Evolutionary conservation across 148 eudicot species (phyloP).

Genomic region (Chenopodium suecicum): DNA sequence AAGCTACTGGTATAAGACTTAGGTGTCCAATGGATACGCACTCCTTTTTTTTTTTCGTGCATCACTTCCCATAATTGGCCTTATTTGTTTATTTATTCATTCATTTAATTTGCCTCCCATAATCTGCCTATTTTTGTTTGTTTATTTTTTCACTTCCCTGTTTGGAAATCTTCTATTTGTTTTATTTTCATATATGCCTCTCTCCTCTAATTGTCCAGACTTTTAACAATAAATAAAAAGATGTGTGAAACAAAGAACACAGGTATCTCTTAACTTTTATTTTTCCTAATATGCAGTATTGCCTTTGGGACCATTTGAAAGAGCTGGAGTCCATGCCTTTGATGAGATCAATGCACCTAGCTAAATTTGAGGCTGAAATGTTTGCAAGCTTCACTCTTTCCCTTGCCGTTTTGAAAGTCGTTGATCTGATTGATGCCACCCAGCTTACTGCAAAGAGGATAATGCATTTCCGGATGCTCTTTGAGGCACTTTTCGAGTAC

Average conservation of each 20-base stretch:
- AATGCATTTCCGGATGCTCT: conserved; percentile 82
- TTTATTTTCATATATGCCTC: no score
- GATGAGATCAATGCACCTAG: conserved; percentile 73
- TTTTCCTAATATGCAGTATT: conserved; percentile 47
- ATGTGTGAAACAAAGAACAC: neutral
- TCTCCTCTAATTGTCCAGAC: no score
- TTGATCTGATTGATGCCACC: conserved; percentile 54
- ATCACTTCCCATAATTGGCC: no score
- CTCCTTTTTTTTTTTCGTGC: no score
- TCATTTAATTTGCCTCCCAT: no score
- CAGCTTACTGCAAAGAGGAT: conserved; percentile 65
- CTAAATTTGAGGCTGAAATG: conserved; percentile 79
- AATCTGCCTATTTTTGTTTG: no score
- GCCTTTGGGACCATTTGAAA: conserved; percentile 91
- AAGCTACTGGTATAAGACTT: neutral
- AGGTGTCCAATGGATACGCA: neutral
- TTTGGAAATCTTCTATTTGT: no score
- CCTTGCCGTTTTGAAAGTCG: conserved; percentile 64
- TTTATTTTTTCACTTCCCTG: no score
- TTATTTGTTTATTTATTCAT: no score
- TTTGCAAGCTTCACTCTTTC: conserved; percentile 67
- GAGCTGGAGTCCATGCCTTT: conserved; percentile 78
- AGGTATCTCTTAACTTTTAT: neutral
- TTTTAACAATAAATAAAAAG: neutral
- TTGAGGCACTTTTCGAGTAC: conserved; percentile 63